A percentile compares a stretch with the other conserved stretches of the same genome.
Evolutionary conservation across 805 yeast species (phyloP).

Genomic region (Cyberlindnera lachancei): DNA sequence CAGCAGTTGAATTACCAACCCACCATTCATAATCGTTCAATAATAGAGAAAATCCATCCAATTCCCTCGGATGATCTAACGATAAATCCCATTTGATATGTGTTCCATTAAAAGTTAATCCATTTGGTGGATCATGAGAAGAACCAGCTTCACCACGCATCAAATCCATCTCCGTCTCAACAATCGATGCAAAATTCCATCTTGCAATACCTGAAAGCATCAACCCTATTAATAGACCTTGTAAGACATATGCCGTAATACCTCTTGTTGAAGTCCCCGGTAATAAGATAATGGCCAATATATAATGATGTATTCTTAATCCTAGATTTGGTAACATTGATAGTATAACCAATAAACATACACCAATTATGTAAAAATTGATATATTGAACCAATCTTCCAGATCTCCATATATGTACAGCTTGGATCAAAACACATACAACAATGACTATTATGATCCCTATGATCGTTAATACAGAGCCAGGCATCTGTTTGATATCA

Average conservation of each 20-base stretch:
- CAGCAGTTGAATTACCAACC: constrained; percentile 42
- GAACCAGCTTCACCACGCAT: constrained; percentile 68
- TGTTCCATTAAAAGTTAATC: constrained; percentile 17
- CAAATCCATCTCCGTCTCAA: constrained; percentile 64
- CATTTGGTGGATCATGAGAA: constrained; percentile 42
- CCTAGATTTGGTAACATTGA: constrained; percentile 58
- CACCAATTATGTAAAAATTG: constrained; percentile 40
- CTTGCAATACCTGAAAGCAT: constrained; percentile 77
- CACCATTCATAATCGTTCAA: constrained; percentile 76
- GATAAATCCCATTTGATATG: constrained; percentile 23
- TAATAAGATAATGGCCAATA: constrained; percentile 65
- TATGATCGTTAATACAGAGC: constrained; percentile 60
- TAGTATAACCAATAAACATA: constrained; percentile 36
- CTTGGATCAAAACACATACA: constrained; percentile 61
- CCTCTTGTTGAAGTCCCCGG: constrained; percentile 84
- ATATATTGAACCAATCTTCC: constrained; percentile 60
- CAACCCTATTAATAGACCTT: constrained; percentile 78
- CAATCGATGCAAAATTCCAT: constrained; percentile 91
- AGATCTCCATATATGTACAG: constrained; percentile 70
- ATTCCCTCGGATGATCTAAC: constrained; percentile 2
- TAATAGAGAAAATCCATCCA: constrained; percentile 49
- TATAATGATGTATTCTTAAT: constrained; percentile 74
- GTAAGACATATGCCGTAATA: constrained; percentile 61
- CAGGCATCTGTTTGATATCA: constrained; percentile 71
- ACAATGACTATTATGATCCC: constrained; percentile 41